Conservation (phyloP, 169 alveolate species). For the Plasmodium fragile region DNA sequence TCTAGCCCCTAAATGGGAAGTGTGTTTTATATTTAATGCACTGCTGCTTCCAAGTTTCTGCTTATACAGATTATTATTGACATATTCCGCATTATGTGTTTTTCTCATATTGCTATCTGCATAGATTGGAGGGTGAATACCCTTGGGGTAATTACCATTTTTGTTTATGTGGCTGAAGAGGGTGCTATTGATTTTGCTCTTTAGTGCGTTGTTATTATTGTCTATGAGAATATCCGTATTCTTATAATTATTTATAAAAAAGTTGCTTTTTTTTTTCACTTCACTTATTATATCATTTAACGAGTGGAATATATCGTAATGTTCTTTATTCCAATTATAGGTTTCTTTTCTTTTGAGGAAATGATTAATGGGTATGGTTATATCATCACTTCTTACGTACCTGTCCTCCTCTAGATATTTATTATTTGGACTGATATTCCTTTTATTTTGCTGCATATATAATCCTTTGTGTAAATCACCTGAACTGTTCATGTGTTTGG, state of each 20-base stretch:
- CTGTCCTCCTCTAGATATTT: background rate
- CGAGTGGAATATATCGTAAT: slow-evolving; percentile 14
- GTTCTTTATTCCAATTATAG: slow-evolving; percentile 12
- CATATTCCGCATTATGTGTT: background rate
- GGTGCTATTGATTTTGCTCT: background rate
- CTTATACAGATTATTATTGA: background rate
- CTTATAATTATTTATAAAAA: slow-evolving; percentile 21
- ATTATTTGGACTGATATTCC: background rate
- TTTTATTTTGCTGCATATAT: background rate
- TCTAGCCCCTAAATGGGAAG: background rate
- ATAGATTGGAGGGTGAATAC: background rate
- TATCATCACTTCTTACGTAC: background rate
- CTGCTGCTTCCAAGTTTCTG: background rate
- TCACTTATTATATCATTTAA: slow-evolving; percentile 14
- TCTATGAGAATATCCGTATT: slow-evolving; percentile 4
- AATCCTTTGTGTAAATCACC: background rate
- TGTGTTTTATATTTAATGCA: background rate
- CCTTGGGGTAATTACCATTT: background rate
- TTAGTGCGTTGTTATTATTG: background rate
- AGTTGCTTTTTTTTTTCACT: slow-evolving; percentile 14
- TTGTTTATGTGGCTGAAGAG: background rate
- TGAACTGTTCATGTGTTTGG: slow-evolving; percentile 16
- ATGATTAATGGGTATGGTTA: background rate
- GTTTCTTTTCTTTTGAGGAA: background rate
- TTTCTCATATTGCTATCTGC: background rate